Conservation (phyloP, 2,329 filamentous ascomycete genomes). For the Acrodontium crateriforme region DNA sequence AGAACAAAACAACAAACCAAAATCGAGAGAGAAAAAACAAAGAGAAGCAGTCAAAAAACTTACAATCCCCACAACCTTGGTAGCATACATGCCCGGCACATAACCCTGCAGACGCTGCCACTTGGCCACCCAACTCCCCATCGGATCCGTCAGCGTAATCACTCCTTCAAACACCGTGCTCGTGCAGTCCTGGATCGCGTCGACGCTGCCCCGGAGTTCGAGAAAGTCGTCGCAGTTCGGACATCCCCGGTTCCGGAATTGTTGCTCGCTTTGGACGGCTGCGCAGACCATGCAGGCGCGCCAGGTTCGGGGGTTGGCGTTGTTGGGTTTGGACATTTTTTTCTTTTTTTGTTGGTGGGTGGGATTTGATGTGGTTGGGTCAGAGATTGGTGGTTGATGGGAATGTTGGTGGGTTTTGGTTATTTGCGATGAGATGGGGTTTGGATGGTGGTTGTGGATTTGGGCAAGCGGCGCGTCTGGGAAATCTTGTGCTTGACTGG, state of each 20-base stretch:
- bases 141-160: slow-evolving; percentile 72
- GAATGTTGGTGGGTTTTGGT: too few species aligned
- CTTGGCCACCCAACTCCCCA: slow-evolving; percentile 82
- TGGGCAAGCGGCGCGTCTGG: neutral
- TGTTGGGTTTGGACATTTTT: too few species aligned
- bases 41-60: slow-evolving; percentile 15
- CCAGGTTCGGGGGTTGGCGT: slow-evolving; percentile 71
- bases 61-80: slow-evolving; percentile 76
- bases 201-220: slow-evolving; percentile 56
- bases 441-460: slow-evolving; percentile 1
- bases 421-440: too few species aligned
- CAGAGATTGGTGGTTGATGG: neutral
- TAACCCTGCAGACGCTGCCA: slow-evolving; percentile 89
- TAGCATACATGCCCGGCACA: slow-evolving; percentile 79
- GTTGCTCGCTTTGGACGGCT: slow-evolving; percentile 68
- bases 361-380: slow-evolving; percentile 2
- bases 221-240: slow-evolving; percentile 95
- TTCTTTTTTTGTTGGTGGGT: too few species aligned
- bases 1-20: neutral
- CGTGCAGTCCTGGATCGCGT: slow-evolving; percentile 82
- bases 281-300: slow-evolving; percentile 99
- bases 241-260: slow-evolving; percentile 77
- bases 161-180: slow-evolving; percentile 92
- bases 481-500: too few species aligned
- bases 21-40: neutral